Conservation (phyloP, 495 filamentous ascomycete genomes). For the Aspergillus saccharolyticus region DNA sequence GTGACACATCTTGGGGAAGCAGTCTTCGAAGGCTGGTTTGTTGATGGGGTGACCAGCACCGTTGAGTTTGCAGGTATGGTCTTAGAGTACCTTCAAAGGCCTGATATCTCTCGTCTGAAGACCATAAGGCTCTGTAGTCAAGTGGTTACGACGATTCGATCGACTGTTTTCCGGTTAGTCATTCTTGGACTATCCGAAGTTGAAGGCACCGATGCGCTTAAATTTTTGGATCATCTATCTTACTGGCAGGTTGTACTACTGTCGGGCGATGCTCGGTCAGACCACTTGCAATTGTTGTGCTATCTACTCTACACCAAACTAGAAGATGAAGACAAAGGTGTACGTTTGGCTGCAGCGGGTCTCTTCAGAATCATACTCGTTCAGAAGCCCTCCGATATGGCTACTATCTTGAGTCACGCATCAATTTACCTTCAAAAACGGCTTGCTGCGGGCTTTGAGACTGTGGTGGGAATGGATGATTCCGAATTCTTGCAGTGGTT, state of each 20-base stretch:
- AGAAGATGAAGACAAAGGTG: conserved; percentile 53
- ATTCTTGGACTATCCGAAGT: conserved; percentile 80
- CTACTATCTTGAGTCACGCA: conserved; percentile 63
- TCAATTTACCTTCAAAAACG: conserved; percentile 62
- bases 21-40: conserved; percentile 93
- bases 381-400: conserved; percentile 83
- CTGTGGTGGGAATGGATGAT: conserved; percentile 81
- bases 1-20: conserved; percentile 77
- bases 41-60: conserved; percentile 67
- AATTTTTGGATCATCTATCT: conserved; percentile 73
- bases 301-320: conserved; percentile 85
- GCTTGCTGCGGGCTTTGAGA: conserved; percentile 74
- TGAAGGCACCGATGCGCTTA: conserved; percentile 59
- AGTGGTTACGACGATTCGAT: conserved; percentile 65
- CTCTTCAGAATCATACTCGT: conserved; percentile 88
- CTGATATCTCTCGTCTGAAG: conserved; percentile 75
- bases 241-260: conserved; percentile 95
- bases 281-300: conserved; percentile 76
- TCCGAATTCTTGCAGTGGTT: conserved; percentile 82
- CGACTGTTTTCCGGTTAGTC: conserved; percentile 68
- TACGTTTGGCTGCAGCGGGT: conserved; percentile 74
- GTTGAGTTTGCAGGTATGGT: conserved; percentile 84
- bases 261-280: conserved; percentile 66
- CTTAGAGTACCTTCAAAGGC: conserved; percentile 81
- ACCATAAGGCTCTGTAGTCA: conserved; percentile 83